A percentile compares a stretch with the other conserved stretches of the same genome.
phyloP scores from a whole-genome alignment of 345 rosid genomes.

The Bretschneidera sinensis region DNA sequence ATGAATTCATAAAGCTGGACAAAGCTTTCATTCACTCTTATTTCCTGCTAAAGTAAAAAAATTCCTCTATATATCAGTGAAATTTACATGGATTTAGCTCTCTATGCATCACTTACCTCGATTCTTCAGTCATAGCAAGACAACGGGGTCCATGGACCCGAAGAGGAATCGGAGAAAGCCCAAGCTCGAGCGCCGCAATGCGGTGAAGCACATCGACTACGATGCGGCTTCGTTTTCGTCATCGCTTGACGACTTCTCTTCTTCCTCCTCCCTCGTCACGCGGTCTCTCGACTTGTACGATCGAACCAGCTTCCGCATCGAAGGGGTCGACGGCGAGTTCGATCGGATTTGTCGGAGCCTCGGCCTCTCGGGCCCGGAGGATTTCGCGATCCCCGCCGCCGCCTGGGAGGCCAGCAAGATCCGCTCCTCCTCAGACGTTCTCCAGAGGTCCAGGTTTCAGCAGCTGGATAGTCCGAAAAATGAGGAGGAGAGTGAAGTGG shows the following conservation, averaged over 20 bases:
- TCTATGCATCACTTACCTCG: slow-evolving; percentile 55
- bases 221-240: slow-evolving; percentile 43
- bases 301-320: slow-evolving; percentile 70
- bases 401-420: slow-evolving; percentile 72
- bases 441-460: slow-evolving; percentile 37
- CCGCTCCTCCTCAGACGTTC: slow-evolving; percentile 57
- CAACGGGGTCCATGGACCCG: slow-evolving; percentile 23
- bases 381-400: slow-evolving; percentile 60
- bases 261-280: slow-evolving; percentile 40
- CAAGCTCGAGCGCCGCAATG: slow-evolving; percentile 62
- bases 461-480: slow-evolving; percentile 26
- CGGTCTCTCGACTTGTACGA: slow-evolving; percentile 59
- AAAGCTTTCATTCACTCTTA: not conserved
- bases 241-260: slow-evolving; percentile 40
- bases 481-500: slow-evolving; percentile 21
- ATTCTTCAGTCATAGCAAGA: slow-evolving; percentile 39
- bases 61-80: not conserved
- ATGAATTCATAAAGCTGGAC: not conserved
- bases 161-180: slow-evolving; percentile 30
- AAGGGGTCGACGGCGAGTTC: slow-evolving; percentile 64
- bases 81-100: slow-evolving; percentile 44
- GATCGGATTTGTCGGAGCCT: slow-evolving; percentile 52
- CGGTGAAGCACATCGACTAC: slow-evolving; percentile 55
- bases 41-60: too few species aligned
- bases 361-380: slow-evolving; percentile 73